Conservation (phyloP, 805 yeast species). For the Zygoascus ofunaensis region DNA sequence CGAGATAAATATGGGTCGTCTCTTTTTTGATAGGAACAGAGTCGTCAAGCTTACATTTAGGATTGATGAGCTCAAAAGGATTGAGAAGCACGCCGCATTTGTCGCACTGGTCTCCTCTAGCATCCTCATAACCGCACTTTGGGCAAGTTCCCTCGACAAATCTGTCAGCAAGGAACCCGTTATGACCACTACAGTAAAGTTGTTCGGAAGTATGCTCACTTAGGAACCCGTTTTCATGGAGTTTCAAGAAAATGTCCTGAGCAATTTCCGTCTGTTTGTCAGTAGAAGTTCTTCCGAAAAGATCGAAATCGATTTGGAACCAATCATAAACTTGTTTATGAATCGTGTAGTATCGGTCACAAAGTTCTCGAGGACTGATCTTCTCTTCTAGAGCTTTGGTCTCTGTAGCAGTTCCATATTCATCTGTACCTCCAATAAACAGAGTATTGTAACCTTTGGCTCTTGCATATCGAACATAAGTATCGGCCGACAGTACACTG, state of each 20-base stretch:
- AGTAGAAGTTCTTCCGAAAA: slow-evolving; percentile 95
- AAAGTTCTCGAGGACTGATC: slow-evolving; percentile 76
- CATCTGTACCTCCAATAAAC: slow-evolving; percentile 94
- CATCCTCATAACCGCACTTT: slow-evolving; percentile 88
- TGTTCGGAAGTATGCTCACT: slow-evolving; percentile 87
- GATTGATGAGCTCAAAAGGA: slow-evolving; percentile 87
- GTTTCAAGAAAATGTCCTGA: slow-evolving; percentile 77
- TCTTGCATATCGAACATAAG: slow-evolving; percentile 82
- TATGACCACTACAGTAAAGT: slow-evolving; percentile 81
- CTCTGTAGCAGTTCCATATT: slow-evolving; percentile 98
- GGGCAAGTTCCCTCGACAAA: slow-evolving; percentile 98
- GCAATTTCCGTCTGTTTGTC: slow-evolving; percentile 87
- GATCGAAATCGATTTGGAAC: slow-evolving; percentile 92
- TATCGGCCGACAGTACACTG: slow-evolving; percentile 88
- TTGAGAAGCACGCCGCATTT: slow-evolving; percentile 83
- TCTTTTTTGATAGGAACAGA: slow-evolving; percentile 70
- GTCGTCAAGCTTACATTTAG: slow-evolving; percentile 89
- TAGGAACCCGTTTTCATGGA: slow-evolving; percentile 66
- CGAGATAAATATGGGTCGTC: slow-evolving; percentile 78
- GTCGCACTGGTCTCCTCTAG: slow-evolving; percentile 99
- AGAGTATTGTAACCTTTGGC: slow-evolving; percentile 81
- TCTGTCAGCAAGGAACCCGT: slow-evolving; percentile 90
- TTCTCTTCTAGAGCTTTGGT: slow-evolving; percentile 95
- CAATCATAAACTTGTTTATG: slow-evolving; percentile 91
- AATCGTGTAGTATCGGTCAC: slow-evolving; percentile 80